Conservation (phyloP, 805 yeast species). For the Kodamaea kaohsiungensis region DNA sequence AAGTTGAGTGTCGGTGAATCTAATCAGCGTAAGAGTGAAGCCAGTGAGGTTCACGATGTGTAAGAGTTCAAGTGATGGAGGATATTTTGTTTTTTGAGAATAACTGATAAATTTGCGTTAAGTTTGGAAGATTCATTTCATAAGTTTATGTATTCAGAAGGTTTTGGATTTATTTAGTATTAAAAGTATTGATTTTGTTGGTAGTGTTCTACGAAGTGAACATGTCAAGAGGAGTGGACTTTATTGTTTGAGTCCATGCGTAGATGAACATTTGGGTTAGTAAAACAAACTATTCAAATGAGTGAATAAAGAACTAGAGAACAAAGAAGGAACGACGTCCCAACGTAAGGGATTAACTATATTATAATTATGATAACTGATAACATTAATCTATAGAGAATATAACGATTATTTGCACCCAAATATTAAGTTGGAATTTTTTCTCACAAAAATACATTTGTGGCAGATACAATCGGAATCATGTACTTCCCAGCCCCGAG, state of each 20-base stretch:
- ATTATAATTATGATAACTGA: background rate
- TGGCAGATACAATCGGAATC: background rate
- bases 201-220: background rate
- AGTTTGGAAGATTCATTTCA: background rate
- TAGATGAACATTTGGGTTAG: background rate
- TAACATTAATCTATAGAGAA: background rate
- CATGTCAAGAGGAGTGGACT: background rate
- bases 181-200: constrained; percentile 2
- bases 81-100: too few relatives aligned
- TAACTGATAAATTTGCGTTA: background rate
- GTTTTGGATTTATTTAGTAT: background rate
- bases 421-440: background rate
- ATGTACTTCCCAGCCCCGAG: background rate
- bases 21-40: background rate
- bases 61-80: too few relatives aligned
- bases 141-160: background rate
- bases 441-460: background rate
- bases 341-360: background rate
- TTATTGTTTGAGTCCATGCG: background rate
- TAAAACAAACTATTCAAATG: too few relatives aligned
- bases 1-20: background rate
- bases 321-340: background rate
- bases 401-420: background rate
- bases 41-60: background rate
- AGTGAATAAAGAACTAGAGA: background rate